phyloP scores from a whole-genome alignment of 305 asterid species.

The Rubia tinctorum region DNA sequence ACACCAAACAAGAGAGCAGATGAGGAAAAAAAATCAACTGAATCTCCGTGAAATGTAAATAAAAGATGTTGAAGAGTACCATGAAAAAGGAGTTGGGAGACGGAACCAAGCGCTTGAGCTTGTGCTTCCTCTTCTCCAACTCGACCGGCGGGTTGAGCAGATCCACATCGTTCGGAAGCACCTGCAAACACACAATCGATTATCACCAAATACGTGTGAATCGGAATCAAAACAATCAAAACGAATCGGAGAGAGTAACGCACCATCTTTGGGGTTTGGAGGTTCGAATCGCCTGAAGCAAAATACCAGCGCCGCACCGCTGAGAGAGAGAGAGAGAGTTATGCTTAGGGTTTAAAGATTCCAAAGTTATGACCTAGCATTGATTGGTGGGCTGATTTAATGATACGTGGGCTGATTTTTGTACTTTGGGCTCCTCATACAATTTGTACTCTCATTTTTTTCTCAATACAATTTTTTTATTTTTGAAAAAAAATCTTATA shows the following conservation, averaged over 20 bases:
- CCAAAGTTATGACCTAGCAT: too few species aligned
- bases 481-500: too few species aligned
- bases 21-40: too few species aligned
- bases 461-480: too few species aligned
- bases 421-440: too few species aligned
- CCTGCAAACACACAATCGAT: conserved; percentile 19
- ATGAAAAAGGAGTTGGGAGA: conserved; percentile 64
- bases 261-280: neutral
- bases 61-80: conserved; percentile 20
- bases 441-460: too few species aligned
- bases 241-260: neutral
- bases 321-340: neutral
- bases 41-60: neutral
- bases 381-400: too few species aligned
- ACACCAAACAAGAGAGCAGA: neutral
- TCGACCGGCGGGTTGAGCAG: conserved; percentile 66
- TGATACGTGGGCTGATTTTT: too few species aligned
- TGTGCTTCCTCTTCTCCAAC: conserved; percentile 74
- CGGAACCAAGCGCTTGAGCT: conserved; percentile 64
- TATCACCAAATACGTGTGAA: too few species aligned
- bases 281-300: neutral
- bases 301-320: neutral
- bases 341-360: too few species aligned
- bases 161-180: conserved; percentile 53
- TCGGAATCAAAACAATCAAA: too few species aligned